Conservation (phyloP, 306 rosid species). For the Ziziphus jujuba region DNA sequence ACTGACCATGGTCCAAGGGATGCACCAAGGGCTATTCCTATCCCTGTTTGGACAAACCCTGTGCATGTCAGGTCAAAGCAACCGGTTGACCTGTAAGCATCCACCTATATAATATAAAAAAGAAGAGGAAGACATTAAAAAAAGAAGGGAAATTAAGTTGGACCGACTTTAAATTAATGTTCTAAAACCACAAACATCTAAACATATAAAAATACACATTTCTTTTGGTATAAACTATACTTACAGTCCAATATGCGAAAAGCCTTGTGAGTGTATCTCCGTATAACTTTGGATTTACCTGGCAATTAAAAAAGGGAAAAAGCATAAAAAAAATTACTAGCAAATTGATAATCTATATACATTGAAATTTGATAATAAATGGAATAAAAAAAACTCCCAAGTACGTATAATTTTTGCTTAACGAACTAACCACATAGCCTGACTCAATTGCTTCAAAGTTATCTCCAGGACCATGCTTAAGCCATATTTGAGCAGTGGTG, state of each 20-base stretch:
- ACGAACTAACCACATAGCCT: conserved; percentile 51
- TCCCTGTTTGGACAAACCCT: conserved; percentile 56
- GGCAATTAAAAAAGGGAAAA: neutral
- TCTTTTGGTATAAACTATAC: too few relatives aligned
- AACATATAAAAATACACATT: too few relatives aligned
- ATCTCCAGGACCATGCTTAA: conserved; percentile 29
- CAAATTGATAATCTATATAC: neutral
- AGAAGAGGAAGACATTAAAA: too few relatives aligned
- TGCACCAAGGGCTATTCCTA: conserved; percentile 39
- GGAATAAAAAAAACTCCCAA: too few relatives aligned
- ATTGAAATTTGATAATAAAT: neutral
- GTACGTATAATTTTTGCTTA: neutral
- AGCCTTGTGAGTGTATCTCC: conserved; percentile 43
- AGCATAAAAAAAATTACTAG: neutral
- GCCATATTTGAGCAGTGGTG: conserved; percentile 60
- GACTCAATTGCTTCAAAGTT: conserved; percentile 56
- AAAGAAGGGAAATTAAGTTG: too few relatives aligned
- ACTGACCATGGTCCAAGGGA: conserved; percentile 31
- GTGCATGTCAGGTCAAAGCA: conserved; percentile 62
- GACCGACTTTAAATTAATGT: too few relatives aligned
- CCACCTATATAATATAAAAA: too few relatives aligned
- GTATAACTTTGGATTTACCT: conserved; percentile 63
- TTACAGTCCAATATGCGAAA: conserved; percentile 57
- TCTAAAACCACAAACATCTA: too few relatives aligned
- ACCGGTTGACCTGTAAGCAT: conserved; percentile 50